Base-by-base conservation (phyloP, 441 rosid genomes). In the Jatropha multifida region DNA sequence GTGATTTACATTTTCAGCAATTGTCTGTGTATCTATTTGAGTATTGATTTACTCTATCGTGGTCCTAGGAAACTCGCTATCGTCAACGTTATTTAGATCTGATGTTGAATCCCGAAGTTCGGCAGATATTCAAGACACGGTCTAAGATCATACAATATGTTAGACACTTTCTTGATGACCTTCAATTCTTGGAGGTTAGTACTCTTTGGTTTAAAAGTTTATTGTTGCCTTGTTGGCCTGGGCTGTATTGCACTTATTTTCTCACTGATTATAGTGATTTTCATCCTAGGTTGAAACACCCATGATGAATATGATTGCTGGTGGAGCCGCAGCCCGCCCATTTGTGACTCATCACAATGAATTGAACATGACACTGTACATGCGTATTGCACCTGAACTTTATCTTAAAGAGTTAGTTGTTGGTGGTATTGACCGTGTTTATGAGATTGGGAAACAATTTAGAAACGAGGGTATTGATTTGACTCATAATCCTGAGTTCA, bases 241-340 rank as follows among this genome's bases (percentile, higher is more conserved):
- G 7, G 15, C 20, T 46, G n/a, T 32, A 12, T 17, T 18, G 26
- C 7, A n/a, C 13, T 54, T 17, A 18, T 11, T 44, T 61, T 76
- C 67, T 44, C 11, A 10, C 60, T 69, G 23, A 37, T 26, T 41
- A 38, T 61, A 11, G 42, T 15, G 13, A 54, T 59, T 72, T 37
- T 51, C 17, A 54, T 65, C 38, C 65, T 75, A 91, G 97, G 97
- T 90, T 66, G 98, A 94, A 80, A 94, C 98, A 68, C 97, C 97
- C 51, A 92, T 92, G 93, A 85, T 92, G 97, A 91, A 91, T 84
- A 90, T 83, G 92, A 94, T 87, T 84, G 86, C 97, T 64, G 98
- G 98, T 63, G 98, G 98, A 69, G 98, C 97, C 72, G 89, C 97
- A 73, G 98, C 97, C 8, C 92, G 96, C 10, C 97, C 98, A 23